phyloP scores from a whole-genome alignment of 495 filamentous ascomycete species.

The Cercophora scortea region DNA sequence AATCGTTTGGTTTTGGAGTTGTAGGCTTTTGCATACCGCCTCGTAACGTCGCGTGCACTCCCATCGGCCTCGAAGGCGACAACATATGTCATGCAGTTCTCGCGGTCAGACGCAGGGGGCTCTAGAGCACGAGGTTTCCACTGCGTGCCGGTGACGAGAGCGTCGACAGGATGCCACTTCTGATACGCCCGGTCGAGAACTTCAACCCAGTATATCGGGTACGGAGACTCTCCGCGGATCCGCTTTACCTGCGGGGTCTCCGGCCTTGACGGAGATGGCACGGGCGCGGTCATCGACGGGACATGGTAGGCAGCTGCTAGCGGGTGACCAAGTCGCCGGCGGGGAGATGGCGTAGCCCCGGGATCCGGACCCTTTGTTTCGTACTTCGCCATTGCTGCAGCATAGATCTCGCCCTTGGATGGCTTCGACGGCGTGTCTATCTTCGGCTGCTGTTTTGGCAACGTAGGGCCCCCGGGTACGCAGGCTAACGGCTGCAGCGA shows the following conservation, averaged over 20 bases:
- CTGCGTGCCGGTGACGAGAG: constrained; percentile 68
- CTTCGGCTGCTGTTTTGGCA: constrained; percentile 39
- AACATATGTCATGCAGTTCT: constrained; percentile 74
- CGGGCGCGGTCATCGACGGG: constrained; percentile 18
- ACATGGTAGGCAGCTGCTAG: constrained; percentile 29
- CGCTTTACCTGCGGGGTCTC: constrained; percentile 23
- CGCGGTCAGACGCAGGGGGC: constrained; percentile 63
- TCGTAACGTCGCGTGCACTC: constrained; percentile 70
- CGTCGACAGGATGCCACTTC: constrained; percentile 87
- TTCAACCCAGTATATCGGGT: constrained; percentile 91
- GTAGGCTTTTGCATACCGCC: constrained; percentile 71
- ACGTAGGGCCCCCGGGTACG: constrained; percentile 41
- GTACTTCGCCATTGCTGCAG: constrained; percentile 25
- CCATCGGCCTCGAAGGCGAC: constrained; percentile 74
- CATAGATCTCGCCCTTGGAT: constrained; percentile 22
- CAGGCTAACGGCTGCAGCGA: constrained; percentile 83
- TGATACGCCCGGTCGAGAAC: constrained; percentile 74
- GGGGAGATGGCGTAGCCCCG: constrained; percentile 15
- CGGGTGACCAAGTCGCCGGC: constrained; percentile 35
- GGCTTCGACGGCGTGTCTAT: constrained; percentile 13
- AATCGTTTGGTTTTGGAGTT: constrained; percentile 78
- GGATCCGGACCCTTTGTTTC: constrained; percentile 8
- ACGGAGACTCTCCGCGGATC: constrained; percentile 53
- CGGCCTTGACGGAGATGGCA: constrained; percentile 13
- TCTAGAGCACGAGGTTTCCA: constrained; percentile 66